Conservation (phyloP, 2,329 filamentous ascomycete species). For the Pseudogymnoascus sp. region DNA sequence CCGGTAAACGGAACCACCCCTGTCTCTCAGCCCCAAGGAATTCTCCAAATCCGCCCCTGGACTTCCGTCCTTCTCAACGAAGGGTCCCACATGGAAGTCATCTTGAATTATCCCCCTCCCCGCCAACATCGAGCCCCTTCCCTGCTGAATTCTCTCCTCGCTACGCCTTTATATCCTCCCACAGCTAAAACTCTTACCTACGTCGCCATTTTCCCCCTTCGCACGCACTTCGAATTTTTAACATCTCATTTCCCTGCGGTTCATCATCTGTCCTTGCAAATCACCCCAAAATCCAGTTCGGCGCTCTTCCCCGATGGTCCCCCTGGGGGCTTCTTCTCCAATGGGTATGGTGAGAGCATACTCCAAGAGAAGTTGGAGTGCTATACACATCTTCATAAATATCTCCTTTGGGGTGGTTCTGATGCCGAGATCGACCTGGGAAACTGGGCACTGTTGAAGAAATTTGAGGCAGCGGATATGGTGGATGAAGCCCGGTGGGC, state of each 20-base stretch:
- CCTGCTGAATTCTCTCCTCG: slow-evolving; percentile 37
- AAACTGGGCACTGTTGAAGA: slow-evolving; percentile 37
- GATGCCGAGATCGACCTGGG: slow-evolving; percentile 24
- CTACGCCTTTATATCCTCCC: slow-evolving; percentile 30
- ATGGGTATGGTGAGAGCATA: slow-evolving; percentile 21
- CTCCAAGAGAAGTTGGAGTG: slow-evolving; percentile 19
- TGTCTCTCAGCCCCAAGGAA: background rate
- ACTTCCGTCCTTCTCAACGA: slow-evolving; percentile 60
- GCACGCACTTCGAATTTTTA: slow-evolving; percentile 47
- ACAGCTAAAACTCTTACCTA: slow-evolving; percentile 47
- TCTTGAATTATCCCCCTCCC: slow-evolving; percentile 64
- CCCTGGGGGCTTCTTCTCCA: slow-evolving; percentile 26
- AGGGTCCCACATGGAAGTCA: slow-evolving; percentile 63
- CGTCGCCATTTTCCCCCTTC: slow-evolving; percentile 58
- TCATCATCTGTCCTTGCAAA: slow-evolving; percentile 45
- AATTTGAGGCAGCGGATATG: slow-evolving; percentile 43
- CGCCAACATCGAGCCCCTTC: slow-evolving; percentile 47
- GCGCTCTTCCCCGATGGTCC: slow-evolving; percentile 19
- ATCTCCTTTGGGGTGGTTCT: slow-evolving; percentile 25
- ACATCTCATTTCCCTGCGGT: slow-evolving; percentile 42
- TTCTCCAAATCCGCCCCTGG: slow-evolving; percentile 43
- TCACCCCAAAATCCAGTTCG: slow-evolving; percentile 31
- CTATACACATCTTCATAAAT: slow-evolving; percentile 28
- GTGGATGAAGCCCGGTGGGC: slow-evolving; percentile 39
- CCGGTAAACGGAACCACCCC: background rate